Evolutionary conservation across 2,329 filamentous ascomycete genomes (phyloP).

Genomic region (Ophioceras dolichostomum): DNA sequence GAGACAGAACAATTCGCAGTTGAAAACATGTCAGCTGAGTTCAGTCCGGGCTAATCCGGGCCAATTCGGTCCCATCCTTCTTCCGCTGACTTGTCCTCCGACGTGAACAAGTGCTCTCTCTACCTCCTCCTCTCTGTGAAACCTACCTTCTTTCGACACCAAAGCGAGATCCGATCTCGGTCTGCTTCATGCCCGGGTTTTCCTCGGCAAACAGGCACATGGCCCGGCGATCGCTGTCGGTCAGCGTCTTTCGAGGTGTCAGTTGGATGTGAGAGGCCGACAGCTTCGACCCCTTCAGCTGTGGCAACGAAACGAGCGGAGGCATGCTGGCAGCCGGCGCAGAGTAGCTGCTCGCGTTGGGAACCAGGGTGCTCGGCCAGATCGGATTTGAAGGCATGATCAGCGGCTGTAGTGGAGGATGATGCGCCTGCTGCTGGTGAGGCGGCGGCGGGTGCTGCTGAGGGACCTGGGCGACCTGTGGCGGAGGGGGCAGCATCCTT

Average conservation of each 20-base stretch:
- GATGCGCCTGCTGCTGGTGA: conserved; percentile 16
- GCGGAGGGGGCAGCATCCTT: conserved; percentile 48
- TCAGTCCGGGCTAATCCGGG: too few relatives aligned
- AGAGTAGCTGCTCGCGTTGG: conserved; percentile 54
- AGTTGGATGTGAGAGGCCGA: conserved; percentile 34
- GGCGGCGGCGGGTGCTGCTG: conserved; percentile 28
- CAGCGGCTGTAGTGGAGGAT: conserved; percentile 51
- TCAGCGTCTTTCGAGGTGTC: conserved; percentile 76
- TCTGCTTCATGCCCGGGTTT: conserved; percentile 84
- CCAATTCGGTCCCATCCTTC: too few relatives aligned
- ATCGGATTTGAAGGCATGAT: conserved; percentile 55
- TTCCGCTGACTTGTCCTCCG: too few relatives aligned
- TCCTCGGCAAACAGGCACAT: conserved; percentile 95
- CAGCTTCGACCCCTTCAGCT: conserved; percentile 33
- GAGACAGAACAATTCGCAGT: too few relatives aligned
- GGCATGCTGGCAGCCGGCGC: conserved; percentile 47
- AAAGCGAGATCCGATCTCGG: conserved; percentile 90
- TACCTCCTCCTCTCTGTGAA: too few relatives aligned
- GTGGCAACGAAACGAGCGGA: conserved; percentile 36
- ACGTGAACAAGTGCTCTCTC: too few relatives aligned
- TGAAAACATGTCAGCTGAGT: too few relatives aligned
- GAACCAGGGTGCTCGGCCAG: conserved; percentile 79
- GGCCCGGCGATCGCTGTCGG: conserved; percentile 74
- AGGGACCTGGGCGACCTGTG: conserved; percentile 17
- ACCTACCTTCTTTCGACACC: conserved; percentile 90